Base-by-base conservation (phyloP, 2,329 filamentous ascomycete genomes). In the Diaporthe sp. region DNA sequence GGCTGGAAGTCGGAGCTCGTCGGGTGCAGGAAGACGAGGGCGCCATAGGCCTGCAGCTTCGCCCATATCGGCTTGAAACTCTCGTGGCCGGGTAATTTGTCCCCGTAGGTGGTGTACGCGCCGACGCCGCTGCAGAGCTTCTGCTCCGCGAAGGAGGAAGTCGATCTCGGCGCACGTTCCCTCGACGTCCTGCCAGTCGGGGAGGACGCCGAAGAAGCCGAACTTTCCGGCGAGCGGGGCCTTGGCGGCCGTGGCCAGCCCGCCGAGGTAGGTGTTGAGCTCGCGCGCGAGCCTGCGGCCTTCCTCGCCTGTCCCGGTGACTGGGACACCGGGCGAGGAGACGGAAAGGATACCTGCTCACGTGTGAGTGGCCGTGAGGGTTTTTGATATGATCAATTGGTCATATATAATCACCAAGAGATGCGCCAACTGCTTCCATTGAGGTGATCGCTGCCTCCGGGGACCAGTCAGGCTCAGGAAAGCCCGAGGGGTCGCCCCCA, bases 331-430 rank as follows among this genome's bases (percentile, higher is more conserved):
- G 19, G 75, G 75, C 17, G 75, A 59, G 12, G 75, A 75, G 34
- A 77, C 51, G 10, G 75, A 77, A 13, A 77, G 28, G n/a, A 77
- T 75, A 81, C 75, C 86, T 88, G 77, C 80, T 17, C 5, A 7
- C n/a, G n/a, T 15, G n/a, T 9, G 12, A 25, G n/a, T 28, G n/a
- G n/a, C n/a, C n/a, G n/a, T n/a, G 28, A 25, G 17, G 10, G 55
- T 28, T 15, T n/a, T 31, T 2, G 2, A 44, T 12, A 42, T 19
- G 5, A 51, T 12, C 15, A 9, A 12, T 4, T 13, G 17, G 12
- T 25, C 34, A 46, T 13, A 9, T 62, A 2, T 53, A 34, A 13
- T 31, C 71, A 74, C 58, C 74, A n/a, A 76, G 22, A 4, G 70
- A 68, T 71, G 75, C 68, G 22, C 75, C 75, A 19, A 75, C 69